A percentile compares a stretch with the other conserved stretches of the same genome.
phyloP scores from a whole-genome alignment of 2,329 filamentous ascomycete genomes.

The Penicillium thymicola region DNA sequence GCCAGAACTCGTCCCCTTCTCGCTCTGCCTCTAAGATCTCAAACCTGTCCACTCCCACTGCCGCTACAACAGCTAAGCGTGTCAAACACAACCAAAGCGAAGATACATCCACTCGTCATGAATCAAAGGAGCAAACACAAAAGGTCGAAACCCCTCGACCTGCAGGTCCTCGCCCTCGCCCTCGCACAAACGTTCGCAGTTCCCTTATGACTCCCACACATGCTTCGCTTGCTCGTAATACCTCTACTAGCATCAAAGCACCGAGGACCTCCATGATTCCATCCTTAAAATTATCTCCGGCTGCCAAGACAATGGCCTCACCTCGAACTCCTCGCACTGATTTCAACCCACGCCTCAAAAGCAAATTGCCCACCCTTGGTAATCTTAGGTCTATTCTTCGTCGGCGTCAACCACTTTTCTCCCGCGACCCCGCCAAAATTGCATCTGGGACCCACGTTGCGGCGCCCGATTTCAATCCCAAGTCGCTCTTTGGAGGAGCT shows the following conservation, averaged over 20 bases:
- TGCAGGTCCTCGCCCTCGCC: conserved; percentile 41
- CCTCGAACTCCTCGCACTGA: conserved; percentile 46
- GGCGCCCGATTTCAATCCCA: conserved; percentile 42
- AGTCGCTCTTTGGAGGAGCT: conserved; percentile 48
- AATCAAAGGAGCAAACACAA: conserved; percentile 5
- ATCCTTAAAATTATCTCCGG: conserved; percentile 51
- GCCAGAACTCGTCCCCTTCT: conserved; percentile 38
- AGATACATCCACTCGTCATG: conserved; percentile 63
- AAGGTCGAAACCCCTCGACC: conserved; percentile 20
- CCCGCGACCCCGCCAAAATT: conserved; percentile 56
- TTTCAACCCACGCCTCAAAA: conserved; percentile 46
- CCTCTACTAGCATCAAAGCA: conserved; percentile 50
- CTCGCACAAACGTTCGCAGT: conserved; percentile 40
- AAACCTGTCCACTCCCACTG: conserved; percentile 34
- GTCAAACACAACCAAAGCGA: conserved; percentile 64
- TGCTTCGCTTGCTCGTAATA: conserved; percentile 63
- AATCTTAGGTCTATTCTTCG: conserved; percentile 63
- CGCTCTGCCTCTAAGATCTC: conserved; percentile 30
- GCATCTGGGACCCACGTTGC: conserved; percentile 57
- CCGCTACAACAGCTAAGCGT: conserved; percentile 60
- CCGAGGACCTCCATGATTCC: conserved; percentile 54
- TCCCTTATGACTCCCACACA: conserved; percentile 76
- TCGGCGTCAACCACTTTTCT: conserved; percentile 57
- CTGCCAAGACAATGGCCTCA: conserved; percentile 50
- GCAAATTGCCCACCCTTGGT: conserved; percentile 50